Conservation (phyloP, 306 rosid species). For the Cercis canadensis region DNA sequence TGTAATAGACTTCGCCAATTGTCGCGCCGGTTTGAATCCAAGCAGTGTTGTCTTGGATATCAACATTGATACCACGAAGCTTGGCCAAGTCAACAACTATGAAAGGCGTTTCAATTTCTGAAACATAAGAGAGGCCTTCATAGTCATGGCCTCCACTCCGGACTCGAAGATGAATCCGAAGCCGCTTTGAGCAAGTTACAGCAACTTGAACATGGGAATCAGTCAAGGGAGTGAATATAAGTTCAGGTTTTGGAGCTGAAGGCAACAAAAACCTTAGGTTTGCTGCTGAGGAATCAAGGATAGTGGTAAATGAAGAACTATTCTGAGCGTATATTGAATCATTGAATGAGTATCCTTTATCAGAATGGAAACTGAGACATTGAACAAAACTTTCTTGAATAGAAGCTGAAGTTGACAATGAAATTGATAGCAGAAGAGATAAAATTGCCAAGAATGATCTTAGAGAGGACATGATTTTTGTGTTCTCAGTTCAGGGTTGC, state of each 20-base stretch:
- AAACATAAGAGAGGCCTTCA: constrained; percentile 82
- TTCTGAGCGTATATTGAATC: constrained; percentile 37
- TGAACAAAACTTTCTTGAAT: constrained; percentile 48
- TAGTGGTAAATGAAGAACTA: constrained; percentile 43
- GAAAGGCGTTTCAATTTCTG: constrained; percentile 61
- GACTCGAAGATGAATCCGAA: constrained; percentile 61
- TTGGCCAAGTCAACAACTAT: constrained; percentile 61
- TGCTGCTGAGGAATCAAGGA: constrained; percentile 63
- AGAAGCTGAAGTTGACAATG: constrained; percentile 48
- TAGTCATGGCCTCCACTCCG: constrained; percentile 90
- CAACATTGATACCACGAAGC: constrained; percentile 56
- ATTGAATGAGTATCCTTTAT: constrained; percentile 48
- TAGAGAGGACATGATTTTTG: constrained; percentile 45
- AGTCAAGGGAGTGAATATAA: constrained; percentile 63
- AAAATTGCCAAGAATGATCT: constrained; percentile 31
- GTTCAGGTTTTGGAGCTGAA: constrained; percentile 68
- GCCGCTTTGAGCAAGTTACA: constrained; percentile 67
- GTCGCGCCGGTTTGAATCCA: constrained; percentile 94
- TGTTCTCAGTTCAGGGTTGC: constrained; percentile 16
- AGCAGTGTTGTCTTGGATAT: constrained; percentile 52
- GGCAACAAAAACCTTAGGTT: constrained; percentile 57
- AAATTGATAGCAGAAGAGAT: constrained; percentile 45
- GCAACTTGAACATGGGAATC: constrained; percentile 74
- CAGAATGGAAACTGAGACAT: constrained; percentile 51
- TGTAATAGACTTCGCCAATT: constrained; percentile 74